Evolutionary conservation across 768 basidiomycete genomes (phyloP).

Genomic region (Leucocoprinus sp.): DNA sequence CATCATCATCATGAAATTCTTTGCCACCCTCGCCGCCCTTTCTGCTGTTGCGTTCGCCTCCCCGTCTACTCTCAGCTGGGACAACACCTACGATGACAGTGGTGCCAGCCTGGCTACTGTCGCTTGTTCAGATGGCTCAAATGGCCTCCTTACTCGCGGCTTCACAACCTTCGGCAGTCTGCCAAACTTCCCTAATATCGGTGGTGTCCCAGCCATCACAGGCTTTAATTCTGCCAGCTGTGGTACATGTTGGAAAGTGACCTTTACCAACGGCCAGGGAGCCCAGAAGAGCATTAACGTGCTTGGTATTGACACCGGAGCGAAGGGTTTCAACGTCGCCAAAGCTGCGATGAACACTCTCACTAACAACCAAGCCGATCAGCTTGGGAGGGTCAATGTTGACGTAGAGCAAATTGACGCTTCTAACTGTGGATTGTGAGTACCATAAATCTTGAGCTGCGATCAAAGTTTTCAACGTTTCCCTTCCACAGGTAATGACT

Average conservation of each 20-base stretch:
- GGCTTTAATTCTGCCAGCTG: conserved; percentile 46
- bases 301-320: conserved; percentile 45
- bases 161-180: conserved; percentile 44
- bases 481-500: neutral
- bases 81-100: conserved; percentile 43
- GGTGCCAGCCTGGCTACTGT: conserved; percentile 31
- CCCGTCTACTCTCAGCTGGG: conserved; percentile 26
- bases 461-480: neutral
- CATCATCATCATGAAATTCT: conserved; percentile 25
- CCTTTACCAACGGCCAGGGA: conserved; percentile 29
- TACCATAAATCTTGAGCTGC: neutral
- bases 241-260: conserved; percentile 54
- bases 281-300: conserved; percentile 33
- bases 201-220: conserved; percentile 41
- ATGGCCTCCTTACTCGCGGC: conserved; percentile 38
- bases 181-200: conserved; percentile 54
- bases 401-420: conserved; percentile 32
- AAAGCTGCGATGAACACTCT: conserved; percentile 45
- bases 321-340: conserved; percentile 39
- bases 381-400: conserved; percentile 41
- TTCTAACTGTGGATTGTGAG: conserved; percentile 42
- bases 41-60: conserved; percentile 10
- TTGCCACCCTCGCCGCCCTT: conserved; percentile 18
- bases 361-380: conserved; percentile 37
- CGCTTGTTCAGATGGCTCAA: conserved; percentile 41